Base-by-base conservation (phyloP, 2,329 filamentous ascomycete species). In the Zasmidium angulare region DNA sequence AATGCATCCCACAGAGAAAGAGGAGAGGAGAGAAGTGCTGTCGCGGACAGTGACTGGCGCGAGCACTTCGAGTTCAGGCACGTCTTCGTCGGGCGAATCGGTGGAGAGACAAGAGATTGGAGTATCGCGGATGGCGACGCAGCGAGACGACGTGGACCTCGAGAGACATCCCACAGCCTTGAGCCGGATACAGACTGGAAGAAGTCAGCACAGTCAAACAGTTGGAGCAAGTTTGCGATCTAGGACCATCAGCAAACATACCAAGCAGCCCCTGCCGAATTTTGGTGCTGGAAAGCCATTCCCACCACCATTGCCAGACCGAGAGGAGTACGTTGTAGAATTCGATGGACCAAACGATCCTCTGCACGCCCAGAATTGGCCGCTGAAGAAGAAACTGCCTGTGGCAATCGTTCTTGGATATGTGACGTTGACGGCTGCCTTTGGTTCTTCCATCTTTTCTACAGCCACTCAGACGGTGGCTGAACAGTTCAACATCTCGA, bases 271-370 rank as follows among this genome's bases (percentile, higher is more conserved):
- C 0, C 71, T 92, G 57, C 89, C 89, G 1, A 75, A 77, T 6
- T 90, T 92, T 72, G 89, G 89, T 36, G 85, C 80, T 56, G 89
- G 87, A n/a, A 93, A 91, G 76, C 81, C 86, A 0, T 91, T 86
- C 68, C 90, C 90, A 19, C 81, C 89, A 2, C 80, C 78, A 0
- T 72, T 93, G 46, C 89, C 89, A 1, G 84, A 86, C 21, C 81
- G 59, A 66, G 89, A 93, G 68, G 86, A 90, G 64, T 93, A 93
- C 70, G 89, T 93, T 0, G 89, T 93, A 51, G 89, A 84, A 48
- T 96, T 96, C 70, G 88, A 93, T 66, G 92, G 91, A 0, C 88
- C 86, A 1, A 83, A 92, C 65, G 92, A 96, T 70, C 92, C 91
- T 3, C 71, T 92, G 61, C 56, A 90, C 46, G 89, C 91, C 1